These are phyloP conservation scores for Globisporangium nodosum DNA, from an alignment of 352 stramenopile species.

Conservation along the genomic window DNA sequence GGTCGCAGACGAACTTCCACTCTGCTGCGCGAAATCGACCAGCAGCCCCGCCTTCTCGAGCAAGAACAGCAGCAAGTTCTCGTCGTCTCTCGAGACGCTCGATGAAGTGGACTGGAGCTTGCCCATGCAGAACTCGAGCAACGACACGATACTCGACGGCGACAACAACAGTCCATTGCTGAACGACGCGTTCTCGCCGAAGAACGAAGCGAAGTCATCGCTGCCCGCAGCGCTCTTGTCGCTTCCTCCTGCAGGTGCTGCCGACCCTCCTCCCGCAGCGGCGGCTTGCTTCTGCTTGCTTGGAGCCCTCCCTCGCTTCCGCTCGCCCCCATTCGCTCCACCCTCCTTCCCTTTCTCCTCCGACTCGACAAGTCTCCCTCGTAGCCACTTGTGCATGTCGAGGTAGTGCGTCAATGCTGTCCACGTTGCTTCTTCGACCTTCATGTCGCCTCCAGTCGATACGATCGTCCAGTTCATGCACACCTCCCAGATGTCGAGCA, in stretches of 20 bases:
- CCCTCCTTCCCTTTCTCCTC: constrained; percentile 11
- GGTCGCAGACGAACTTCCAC: constrained; percentile 1
- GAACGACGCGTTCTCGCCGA: constrained; percentile 15
- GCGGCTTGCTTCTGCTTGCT: constrained; percentile 3
- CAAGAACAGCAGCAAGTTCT: constrained; percentile 17
- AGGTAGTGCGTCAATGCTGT: constrained; percentile 20
- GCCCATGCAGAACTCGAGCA: constrained; percentile 9
- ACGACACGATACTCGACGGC: constrained; percentile 10
- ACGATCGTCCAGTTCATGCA: constrained; percentile 37
- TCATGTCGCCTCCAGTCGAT: constrained; percentile 1
- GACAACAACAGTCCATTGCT: constrained; percentile 15
- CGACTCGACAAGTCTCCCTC: constrained; percentile 8
- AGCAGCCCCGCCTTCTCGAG: constrained; percentile 10
- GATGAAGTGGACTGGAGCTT: constrained; percentile 6
- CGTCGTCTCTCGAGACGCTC: constrained; percentile 15
- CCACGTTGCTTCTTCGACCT: constrained; percentile 17
- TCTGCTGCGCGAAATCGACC: constrained; percentile 13
- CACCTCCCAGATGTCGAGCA: constrained; percentile 29
- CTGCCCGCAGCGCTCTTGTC: neutral
- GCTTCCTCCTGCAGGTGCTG: neutral
- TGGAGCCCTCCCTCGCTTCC: constrained; percentile 14
- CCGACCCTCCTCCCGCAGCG: neutral
- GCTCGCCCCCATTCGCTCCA: neutral
- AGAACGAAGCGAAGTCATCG: constrained; percentile 13
- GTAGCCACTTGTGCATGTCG: constrained; percentile 32